Base-by-base conservation (phyloP, 2,329 filamentous ascomycete species). In the Sporothrix pseudoabietina region DNA sequence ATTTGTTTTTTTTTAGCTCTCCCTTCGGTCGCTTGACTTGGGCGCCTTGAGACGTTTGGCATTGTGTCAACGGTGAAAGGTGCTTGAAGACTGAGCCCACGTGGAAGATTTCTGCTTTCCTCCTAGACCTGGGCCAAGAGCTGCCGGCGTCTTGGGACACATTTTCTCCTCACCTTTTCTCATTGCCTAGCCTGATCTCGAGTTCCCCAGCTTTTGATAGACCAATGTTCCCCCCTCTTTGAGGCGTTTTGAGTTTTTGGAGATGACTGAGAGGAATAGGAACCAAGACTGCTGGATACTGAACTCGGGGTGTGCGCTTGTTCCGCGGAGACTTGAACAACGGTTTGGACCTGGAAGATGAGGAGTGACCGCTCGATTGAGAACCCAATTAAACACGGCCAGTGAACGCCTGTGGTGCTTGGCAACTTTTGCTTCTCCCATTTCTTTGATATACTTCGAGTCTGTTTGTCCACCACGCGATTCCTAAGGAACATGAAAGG, bases 21-120 rank as follows among this genome's bases (percentile, higher is more conserved):
- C 26, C 57, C 14, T 61, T 61, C 14, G 10, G 61, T 47, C 10
- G 39, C 61, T 65, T 65, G 61, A 26, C 35, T n/a, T 12, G 4
- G 4, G 10, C n/a, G n/a, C 26, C 26, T 47, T 22, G 19, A 47
- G 9, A 63, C n/a, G 49, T n/a, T 49, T 49, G 30, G 41, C 19
- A 22, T 4, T 44, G 32, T 65, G 41, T 49, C 22, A 66, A 66
- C 32, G 5, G n/a, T 22, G 4, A 66, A 66, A 49, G 5, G n/a
- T 22, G 4, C 8, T 66, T 66, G 35, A 68, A 35, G 65, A 52
- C 65, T 19, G 65, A 68, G 47, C 65, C 65, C 26, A 68, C 65
- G 65, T 35, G 65, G 16, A 26, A 52, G 14, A 4, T 44, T 49
- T 19, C 4, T 6, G 44, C 19, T 19, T 14, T 19, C 44, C 44